phyloP scores from a whole-genome alignment of 768 basidiomycete species.

The Pisolithus tinctorius region DNA sequence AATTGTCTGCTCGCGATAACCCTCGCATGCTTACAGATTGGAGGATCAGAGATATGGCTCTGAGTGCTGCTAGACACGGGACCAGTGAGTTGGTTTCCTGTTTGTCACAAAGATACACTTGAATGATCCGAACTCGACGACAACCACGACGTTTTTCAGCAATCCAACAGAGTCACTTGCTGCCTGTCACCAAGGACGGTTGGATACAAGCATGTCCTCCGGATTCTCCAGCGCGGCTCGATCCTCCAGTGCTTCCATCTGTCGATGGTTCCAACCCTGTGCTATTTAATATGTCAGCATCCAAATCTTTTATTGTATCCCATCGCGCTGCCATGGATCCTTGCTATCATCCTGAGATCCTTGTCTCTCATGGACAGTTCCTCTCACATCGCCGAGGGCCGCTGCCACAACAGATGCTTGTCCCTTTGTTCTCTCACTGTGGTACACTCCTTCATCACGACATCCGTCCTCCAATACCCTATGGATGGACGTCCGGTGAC shows the following conservation, averaged over 20 bases:
- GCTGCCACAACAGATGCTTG: slow-evolving; percentile 31
- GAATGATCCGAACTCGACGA: not conserved
- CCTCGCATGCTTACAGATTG: slow-evolving; percentile 22
- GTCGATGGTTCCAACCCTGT: not conserved
- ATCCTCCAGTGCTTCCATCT: slow-evolving; percentile 24
- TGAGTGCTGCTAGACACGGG: slow-evolving; percentile 20
- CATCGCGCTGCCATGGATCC: slow-evolving; percentile 32
- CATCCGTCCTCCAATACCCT: slow-evolving; percentile 43
- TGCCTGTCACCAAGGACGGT: slow-evolving; percentile 20
- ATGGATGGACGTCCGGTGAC: slow-evolving; percentile 41
- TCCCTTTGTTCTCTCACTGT: slow-evolving; percentile 50
- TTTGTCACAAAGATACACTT: too few relatives aligned
- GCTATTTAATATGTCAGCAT: not conserved
- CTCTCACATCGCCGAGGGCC: slow-evolving; percentile 44
- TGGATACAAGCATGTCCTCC: slow-evolving; percentile 18
- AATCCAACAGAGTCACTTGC: slow-evolving; percentile 24
- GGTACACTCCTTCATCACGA: slow-evolving; percentile 47
- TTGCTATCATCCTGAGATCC: slow-evolving; percentile 28
- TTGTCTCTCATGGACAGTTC: slow-evolving; percentile 44
- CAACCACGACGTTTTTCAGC: slow-evolving; percentile 15
- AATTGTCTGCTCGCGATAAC: slow-evolving; percentile 23
- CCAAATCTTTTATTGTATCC: slow-evolving; percentile 29
- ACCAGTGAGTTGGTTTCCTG: slow-evolving; percentile 13
- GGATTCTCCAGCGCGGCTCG: slow-evolving; percentile 19
- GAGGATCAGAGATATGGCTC: slow-evolving; percentile 13